These are phyloP conservation scores for Entelexis sorbosivorans DNA, from an alignment of 1,139 yeast genomes.

Conservation along the genomic window DNA sequence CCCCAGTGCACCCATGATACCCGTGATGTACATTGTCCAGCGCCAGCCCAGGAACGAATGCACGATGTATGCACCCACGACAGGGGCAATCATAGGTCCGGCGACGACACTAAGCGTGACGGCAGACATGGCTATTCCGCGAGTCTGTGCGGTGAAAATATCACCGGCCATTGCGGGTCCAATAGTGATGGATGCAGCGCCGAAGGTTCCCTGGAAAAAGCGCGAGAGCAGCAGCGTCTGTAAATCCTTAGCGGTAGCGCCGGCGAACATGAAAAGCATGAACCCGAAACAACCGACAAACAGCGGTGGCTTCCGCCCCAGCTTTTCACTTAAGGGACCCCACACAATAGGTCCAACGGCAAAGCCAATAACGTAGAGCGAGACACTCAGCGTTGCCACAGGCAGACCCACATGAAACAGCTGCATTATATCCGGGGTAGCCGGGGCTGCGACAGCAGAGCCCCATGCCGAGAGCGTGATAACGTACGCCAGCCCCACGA, in stretches of 20 bases:
- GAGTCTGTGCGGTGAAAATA: slow-evolving; percentile 45
- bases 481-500: slow-evolving; percentile 37
- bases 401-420: slow-evolving; percentile 42
- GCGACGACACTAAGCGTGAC: slow-evolving; percentile 57
- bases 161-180: slow-evolving; percentile 81
- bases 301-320: slow-evolving; percentile 56
- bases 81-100: slow-evolving; percentile 73
- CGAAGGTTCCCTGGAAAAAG: slow-evolving; percentile 64
- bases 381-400: slow-evolving; percentile 53
- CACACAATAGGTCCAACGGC: slow-evolving; percentile 73
- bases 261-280: slow-evolving; percentile 53
- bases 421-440: slow-evolving; percentile 34
- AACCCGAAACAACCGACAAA: slow-evolving; percentile 48
- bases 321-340: slow-evolving; percentile 72
- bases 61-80: slow-evolving; percentile 32
- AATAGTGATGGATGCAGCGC: slow-evolving; percentile 75
- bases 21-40: slow-evolving; percentile 47
- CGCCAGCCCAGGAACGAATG: slow-evolving; percentile 42
- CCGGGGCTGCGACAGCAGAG: slow-evolving; percentile 52
- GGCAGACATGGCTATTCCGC: slow-evolving; percentile 60
- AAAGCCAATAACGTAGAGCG: slow-evolving; percentile 68
- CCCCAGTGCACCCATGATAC: slow-evolving; percentile 37
- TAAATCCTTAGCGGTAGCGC: slow-evolving; percentile 60
- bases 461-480: slow-evolving; percentile 40
- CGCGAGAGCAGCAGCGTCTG: slow-evolving; percentile 65